Evolutionary conservation across 306 rosid genomes (phyloP).

Genomic region (Acacia melanoxylon): DNA sequence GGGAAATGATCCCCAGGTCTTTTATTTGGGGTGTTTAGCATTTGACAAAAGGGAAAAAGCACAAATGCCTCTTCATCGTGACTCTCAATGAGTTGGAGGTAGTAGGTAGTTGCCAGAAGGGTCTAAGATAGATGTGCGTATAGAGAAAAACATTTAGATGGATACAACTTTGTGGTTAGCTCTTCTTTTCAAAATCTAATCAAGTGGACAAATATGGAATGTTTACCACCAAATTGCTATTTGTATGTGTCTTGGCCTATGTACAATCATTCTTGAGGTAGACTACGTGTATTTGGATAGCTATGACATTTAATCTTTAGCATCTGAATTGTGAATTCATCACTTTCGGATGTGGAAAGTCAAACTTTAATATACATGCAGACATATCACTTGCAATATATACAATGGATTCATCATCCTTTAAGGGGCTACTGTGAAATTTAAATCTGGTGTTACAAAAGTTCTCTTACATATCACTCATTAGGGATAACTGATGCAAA

Average conservation of each 20-base stretch:
- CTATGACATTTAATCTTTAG: slow-evolving; percentile 10
- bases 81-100: slow-evolving; percentile 46
- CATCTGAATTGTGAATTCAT: not conserved
- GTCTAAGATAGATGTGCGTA: slow-evolving; percentile 46
- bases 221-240: slow-evolving; percentile 37
- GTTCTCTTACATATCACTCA: slow-evolving; percentile 1
- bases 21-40: slow-evolving; percentile 27
- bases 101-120: slow-evolving; percentile 55
- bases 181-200: slow-evolving; percentile 78
- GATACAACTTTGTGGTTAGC: slow-evolving; percentile 81
- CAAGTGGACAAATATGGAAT: slow-evolving; percentile 52
- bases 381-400: no score
- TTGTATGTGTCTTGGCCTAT: slow-evolving; percentile 38
- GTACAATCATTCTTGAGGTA: not conserved
- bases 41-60: slow-evolving; percentile 40
- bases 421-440: not conserved
- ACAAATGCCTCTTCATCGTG: slow-evolving; percentile 33
- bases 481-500: slow-evolving; percentile 14
- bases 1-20: slow-evolving; percentile 28
- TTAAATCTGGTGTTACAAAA: slow-evolving; percentile 12
- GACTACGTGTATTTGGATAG: slow-evolving; percentile 3
- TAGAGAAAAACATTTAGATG: slow-evolving; percentile 81
- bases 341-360: not conserved
- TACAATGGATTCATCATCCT: no score
- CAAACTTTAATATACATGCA: slow-evolving; percentile 4